These are phyloP conservation scores for Fusarium graminum DNA, from an alignment of 2,329 filamentous ascomycete species.

Conservation along the genomic window DNA sequence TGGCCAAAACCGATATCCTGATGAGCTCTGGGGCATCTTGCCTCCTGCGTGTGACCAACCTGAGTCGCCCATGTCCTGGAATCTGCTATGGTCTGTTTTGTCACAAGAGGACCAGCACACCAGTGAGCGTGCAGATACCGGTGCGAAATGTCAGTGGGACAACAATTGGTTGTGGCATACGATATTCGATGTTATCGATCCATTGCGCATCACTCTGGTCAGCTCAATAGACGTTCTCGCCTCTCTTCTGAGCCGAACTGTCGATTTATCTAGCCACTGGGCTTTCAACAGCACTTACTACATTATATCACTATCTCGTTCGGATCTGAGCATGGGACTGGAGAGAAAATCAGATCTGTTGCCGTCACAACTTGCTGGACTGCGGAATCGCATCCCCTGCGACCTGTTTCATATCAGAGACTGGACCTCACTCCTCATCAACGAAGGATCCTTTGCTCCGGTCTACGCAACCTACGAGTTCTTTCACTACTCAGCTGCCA, in stretches of 20 bases:
- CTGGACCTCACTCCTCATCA: conserved; percentile 76
- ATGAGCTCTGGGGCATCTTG: conserved; percentile 50
- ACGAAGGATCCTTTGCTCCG: conserved; percentile 80
- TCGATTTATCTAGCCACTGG: conserved; percentile 71
- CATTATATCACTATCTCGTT: conserved; percentile 64
- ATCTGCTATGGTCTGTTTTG: conserved; percentile 48
- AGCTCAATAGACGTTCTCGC: conserved; percentile 74
- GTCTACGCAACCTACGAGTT: conserved; percentile 80
- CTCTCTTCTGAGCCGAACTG: conserved; percentile 67
- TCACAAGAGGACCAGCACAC: conserved; percentile 13
- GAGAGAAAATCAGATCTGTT: conserved; percentile 2
- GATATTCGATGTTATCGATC: conserved; percentile 67
- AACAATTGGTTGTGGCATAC: conserved; percentile 67
- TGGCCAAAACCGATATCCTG: conserved; percentile 47
- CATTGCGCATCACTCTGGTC: conserved; percentile 66
- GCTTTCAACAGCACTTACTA: conserved; percentile 74
- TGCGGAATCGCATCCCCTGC: conserved; percentile 46
- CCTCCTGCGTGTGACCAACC: conserved; percentile 44
- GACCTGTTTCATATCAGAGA: conserved; percentile 69
- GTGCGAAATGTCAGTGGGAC: conserved; percentile 40
- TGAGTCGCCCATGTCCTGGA: conserved; percentile 37
- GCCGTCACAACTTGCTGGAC: conserved; percentile 30
- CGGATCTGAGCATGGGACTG: neutral
- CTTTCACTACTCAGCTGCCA: conserved; percentile 73
- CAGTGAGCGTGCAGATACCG: conserved; percentile 38